Conservation (phyloP, 306 rosid species). For the Glycine latifolia region DNA sequence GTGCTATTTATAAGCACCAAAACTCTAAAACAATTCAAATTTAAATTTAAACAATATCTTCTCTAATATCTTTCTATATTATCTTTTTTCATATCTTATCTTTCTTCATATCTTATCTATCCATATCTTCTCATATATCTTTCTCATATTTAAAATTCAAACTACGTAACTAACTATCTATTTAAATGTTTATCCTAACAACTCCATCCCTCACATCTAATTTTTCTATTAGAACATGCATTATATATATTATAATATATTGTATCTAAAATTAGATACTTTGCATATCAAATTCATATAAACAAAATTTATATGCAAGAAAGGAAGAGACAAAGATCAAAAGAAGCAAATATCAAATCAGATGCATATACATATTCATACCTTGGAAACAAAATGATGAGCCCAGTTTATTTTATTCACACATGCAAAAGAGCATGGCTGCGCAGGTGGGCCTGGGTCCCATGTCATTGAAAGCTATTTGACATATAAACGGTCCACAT, state of each 20-base stretch:
- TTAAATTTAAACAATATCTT: no score
- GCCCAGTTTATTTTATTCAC: background rate
- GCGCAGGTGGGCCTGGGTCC: background rate
- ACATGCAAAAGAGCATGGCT: background rate
- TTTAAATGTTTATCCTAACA: no score
- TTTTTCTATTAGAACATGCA: background rate
- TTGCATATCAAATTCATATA: background rate
- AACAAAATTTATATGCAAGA: background rate
- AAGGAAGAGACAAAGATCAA: background rate
- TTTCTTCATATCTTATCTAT: no score
- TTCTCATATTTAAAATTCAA: no score
- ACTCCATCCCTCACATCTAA: no score
- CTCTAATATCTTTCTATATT: no score
- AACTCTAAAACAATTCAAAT: no score
- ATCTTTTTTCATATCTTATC: no score
- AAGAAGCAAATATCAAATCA: background rate
- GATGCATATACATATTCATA: background rate
- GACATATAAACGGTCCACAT: conserved; percentile 28
- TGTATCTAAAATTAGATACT: background rate
- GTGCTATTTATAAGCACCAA: no score
- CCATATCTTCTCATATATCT: no score
- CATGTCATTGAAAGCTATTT: conserved; percentile 2
- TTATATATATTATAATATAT: background rate
- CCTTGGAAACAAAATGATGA: background rate
- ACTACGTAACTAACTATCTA: no score